Conservation (phyloP, 208 protist genomes). For the Crithidia sp. region DNA sequence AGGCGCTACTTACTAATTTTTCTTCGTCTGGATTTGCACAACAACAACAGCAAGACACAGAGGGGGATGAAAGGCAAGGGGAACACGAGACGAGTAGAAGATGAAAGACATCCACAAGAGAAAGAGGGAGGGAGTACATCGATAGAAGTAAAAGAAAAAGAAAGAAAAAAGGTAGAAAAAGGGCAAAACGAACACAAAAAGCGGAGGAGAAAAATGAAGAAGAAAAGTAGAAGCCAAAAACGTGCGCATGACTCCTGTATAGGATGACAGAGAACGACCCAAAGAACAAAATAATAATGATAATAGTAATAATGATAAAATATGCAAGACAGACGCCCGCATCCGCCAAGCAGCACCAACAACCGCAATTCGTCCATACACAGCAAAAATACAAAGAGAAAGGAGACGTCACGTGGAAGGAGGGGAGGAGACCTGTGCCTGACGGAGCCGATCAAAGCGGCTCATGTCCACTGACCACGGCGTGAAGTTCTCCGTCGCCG, state of each 20-base stretch:
- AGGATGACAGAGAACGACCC: no score
- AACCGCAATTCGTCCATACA: neutral
- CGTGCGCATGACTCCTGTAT: no score
- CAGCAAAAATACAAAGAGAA: neutral
- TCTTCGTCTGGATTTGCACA: no score
- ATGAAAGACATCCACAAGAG: neutral
- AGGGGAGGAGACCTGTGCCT: neutral
- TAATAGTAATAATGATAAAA: neutral
- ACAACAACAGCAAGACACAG: no score
- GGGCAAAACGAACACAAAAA: neutral
- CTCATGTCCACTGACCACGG: constrained; percentile 35
- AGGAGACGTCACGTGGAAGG: neutral
- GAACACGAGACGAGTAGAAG: neutral
- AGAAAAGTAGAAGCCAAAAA: neutral
- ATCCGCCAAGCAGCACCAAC: neutral
- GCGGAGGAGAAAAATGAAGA: constrained; percentile 1
- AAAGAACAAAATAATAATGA: neutral
- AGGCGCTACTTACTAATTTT: no score
- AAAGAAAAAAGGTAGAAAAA: neutral
- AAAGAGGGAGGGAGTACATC: neutral
- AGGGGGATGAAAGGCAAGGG: neutral
- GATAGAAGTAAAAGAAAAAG: neutral
- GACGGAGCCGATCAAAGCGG: constrained; percentile 19
- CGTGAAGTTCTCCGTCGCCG: constrained; percentile 28
- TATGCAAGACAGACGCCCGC: neutral